phyloP scores from a whole-genome alignment of 805 yeast species.

The Komagataella populi region DNA sequence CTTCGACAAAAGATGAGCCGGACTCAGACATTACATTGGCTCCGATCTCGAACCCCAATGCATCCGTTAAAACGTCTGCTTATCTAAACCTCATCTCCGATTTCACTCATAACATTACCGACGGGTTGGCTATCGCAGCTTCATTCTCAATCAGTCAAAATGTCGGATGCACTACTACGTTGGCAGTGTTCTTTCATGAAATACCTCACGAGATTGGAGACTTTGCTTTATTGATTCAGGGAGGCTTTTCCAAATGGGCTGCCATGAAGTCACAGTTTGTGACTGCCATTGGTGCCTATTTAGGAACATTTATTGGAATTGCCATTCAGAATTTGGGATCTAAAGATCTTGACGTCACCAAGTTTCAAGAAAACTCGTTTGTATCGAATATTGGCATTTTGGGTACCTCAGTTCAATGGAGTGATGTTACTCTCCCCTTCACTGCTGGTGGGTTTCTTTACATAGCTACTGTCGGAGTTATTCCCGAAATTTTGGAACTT shows the following conservation, averaged over 20 bases:
- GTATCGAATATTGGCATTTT: constrained; percentile 20
- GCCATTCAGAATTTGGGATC: constrained; percentile 28
- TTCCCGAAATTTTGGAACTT: constrained; percentile 52
- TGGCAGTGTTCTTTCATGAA: constrained; percentile 66
- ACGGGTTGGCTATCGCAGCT: constrained; percentile 63
- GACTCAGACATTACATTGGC: constrained; percentile 8
- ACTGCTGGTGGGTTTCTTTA: constrained; percentile 70
- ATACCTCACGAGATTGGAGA: constrained; percentile 78
- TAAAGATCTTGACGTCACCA: constrained; percentile 4
- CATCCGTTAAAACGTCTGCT: constrained; percentile 36
- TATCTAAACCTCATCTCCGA: constrained; percentile 58
- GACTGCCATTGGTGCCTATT: constrained; percentile 49
- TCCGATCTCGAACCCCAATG: constrained; percentile 19
- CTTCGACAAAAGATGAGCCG: constrained; percentile 10
- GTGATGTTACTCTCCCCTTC: constrained; percentile 49
- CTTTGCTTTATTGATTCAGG: constrained; percentile 56
- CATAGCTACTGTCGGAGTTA: constrained; percentile 62
- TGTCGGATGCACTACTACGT: constrained; percentile 55
- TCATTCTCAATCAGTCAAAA: constrained; percentile 47
- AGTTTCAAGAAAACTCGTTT: constrained; percentile 3
- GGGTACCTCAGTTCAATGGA: constrained; percentile 35
- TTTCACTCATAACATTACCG: constrained; percentile 63
- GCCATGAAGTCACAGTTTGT: constrained; percentile 56
- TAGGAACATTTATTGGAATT: constrained; percentile 58
- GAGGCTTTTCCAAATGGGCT: constrained; percentile 52